Evolutionary conservation across 495 filamentous ascomycete genomes (phyloP), one percentile per base, ranked within the genome.

Genomic region (Bacidia rubella): DNA sequence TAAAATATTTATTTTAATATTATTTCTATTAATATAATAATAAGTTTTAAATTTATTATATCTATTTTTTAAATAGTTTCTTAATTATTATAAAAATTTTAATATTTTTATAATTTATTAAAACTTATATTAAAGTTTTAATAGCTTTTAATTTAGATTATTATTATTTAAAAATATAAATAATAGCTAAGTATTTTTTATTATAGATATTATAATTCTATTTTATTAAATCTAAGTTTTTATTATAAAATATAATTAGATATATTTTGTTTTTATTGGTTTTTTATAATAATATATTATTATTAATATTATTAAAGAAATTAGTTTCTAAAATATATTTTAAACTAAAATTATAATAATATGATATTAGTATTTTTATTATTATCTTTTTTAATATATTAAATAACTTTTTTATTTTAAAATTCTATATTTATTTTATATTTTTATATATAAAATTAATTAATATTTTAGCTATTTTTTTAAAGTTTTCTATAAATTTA

Each of bases 131-230:
- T 35, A 35, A 10, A n/a, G 35, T 10, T 35, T 35, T 35, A 35
- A 35, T 7, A 35, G 15, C 15, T 35, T 35, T 35, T 22, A 44
- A 44, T 5, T 44, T 19, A 44, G 19, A 19, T 44, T 9, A 19
- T 44, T 44, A 44, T 44, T 44, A 44, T 44, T 19, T 19, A 44
- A 22, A 44, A 9, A 22, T 17, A 44, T 44, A 44, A 44, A 44
- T 17, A 44, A 44, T 19, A 44, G 5, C 17, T 5, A 44, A 19
- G 15, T 44, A 7, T 5, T 22, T 17, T 17, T 19, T 9, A 44
- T 44, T 44, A 44, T 44, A 44, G 9, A 9, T 44, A 44, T 9
- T 9, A 7, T 44, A 9, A 44, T 9, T 44, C 19, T 44, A 44
- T 5, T n/a, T 22, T 44, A 44, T 44, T 9, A 44, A 44, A 19